Evolutionary conservation across 1,284 basidiomycete genomes (phyloP).

Genomic region (Ganoderma lucidum): DNA sequence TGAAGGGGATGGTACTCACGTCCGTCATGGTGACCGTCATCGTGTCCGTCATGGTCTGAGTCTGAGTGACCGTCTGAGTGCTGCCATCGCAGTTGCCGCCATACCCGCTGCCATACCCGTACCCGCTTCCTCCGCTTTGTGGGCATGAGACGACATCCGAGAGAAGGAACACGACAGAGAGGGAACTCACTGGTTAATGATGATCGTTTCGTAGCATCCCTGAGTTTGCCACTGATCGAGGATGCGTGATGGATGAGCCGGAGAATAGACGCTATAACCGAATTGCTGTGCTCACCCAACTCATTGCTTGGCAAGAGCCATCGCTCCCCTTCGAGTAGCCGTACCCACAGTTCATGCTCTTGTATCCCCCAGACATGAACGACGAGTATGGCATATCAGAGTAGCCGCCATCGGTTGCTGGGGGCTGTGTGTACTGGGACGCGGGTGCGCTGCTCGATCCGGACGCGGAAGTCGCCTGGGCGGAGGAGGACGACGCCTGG

Average conservation of each 20-base stretch:
- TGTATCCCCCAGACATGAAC: conserved; percentile 68
- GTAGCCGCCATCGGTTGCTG: conserved; percentile 50
- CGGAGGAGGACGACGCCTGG: conserved; percentile 20
- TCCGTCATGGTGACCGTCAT: conserved; percentile 36
- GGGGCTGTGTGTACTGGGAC: conserved; percentile 52
- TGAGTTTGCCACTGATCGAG: conserved; percentile 46
- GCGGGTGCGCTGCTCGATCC: conserved; percentile 40
- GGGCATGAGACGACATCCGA: conserved; percentile 8
- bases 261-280: neutral
- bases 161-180: neutral
- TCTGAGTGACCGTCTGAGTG: conserved; percentile 41
- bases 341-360: conserved; percentile 71
- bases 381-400: conserved; percentile 63
- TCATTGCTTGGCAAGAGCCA: conserved; percentile 59
- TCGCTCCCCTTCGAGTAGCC: conserved; percentile 63
- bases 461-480: conserved; percentile 25
- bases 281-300: conserved; percentile 57
- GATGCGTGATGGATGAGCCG: conserved; percentile 13
- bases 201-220: conserved; percentile 72
- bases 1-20: neutral
- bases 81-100: conserved; percentile 34
- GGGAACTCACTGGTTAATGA: conserved; percentile 58
- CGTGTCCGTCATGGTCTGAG: conserved; percentile 49
- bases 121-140: conserved; percentile 26
- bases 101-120: conserved; percentile 33